These are phyloP conservation scores for Trichoderma parareesei DNA, from an alignment of 495 filamentous ascomycete species.

Conservation along the genomic window DNA sequence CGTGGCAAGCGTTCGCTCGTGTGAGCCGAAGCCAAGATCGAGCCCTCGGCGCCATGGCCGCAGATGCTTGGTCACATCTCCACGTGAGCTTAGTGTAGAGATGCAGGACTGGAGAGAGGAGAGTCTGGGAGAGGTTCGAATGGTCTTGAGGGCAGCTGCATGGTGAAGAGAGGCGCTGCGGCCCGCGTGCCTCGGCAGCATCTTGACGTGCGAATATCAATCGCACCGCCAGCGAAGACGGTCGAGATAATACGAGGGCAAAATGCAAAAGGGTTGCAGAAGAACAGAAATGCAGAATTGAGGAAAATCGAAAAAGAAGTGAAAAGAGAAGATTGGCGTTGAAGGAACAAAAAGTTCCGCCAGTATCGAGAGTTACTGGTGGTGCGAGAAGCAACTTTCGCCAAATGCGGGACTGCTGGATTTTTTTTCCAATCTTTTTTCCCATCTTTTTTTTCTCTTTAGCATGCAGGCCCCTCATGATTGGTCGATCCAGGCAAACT, in stretches of 20 bases:
- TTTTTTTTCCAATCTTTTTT: too few relatives aligned
- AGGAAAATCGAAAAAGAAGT: not conserved
- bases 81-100: not conserved
- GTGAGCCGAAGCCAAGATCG: slow-evolving; percentile 16
- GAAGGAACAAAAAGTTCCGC: slow-evolving; percentile 10
- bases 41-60: slow-evolving; percentile 2
- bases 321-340: not conserved
- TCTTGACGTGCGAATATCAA: slow-evolving; percentile 7
- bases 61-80: not conserved
- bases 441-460: not conserved
- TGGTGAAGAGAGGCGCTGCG: slow-evolving; percentile 2
- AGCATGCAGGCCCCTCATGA: not conserved
- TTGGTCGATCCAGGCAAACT: not conserved
- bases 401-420: not conserved
- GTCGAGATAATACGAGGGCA: slow-evolving; percentile 2
- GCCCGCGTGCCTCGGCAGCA: slow-evolving; percentile 12
- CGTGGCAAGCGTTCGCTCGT: slow-evolving; percentile 39
- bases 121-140: slow-evolving; percentile 19
- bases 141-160: not conserved
- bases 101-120: not conserved
- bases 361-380: not conserved
- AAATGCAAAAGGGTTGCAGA: not conserved
- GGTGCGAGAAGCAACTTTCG: not conserved
- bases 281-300: not conserved
- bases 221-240: slow-evolving; percentile 7